These are phyloP conservation scores for Chaetomium olivaceum DNA, from an alignment of 2,329 filamentous ascomycete species.

Conservation along the genomic window DNA sequence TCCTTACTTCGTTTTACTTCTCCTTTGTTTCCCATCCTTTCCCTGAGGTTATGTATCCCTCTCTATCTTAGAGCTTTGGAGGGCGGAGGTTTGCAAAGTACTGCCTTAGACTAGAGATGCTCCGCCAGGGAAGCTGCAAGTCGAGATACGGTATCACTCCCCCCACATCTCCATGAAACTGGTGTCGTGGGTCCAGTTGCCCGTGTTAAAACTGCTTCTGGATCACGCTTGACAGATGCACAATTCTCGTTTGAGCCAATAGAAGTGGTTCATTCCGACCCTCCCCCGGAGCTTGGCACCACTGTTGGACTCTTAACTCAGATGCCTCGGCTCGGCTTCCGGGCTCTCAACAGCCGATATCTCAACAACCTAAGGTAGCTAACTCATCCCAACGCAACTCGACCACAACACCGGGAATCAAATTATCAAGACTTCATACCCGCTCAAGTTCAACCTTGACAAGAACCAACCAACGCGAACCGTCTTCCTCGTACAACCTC, in stretches of 20 bases:
- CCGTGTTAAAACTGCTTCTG: not conserved
- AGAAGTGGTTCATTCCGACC: not conserved
- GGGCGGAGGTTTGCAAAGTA: too few relatives aligned
- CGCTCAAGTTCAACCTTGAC: not conserved
- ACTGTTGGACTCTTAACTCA: not conserved
- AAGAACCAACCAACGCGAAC: not conserved
- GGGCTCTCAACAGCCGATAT: not conserved
- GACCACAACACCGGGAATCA: not conserved
- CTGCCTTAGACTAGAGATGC: too few relatives aligned
- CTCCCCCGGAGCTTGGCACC: conserved; percentile 7
- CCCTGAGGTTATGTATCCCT: too few relatives aligned
- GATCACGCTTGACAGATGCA: not conserved
- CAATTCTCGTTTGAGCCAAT: not conserved
- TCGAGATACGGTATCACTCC: too few relatives aligned
- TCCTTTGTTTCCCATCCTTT: too few relatives aligned
- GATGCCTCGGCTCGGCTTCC: conserved; percentile 11
- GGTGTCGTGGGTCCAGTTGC: not conserved
- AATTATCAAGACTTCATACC: not conserved
- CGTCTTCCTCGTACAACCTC: not conserved
- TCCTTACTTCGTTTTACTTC: too few relatives aligned
- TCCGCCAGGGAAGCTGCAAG: too few relatives aligned
- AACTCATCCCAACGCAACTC: not conserved
- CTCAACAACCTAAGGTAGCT: not conserved
- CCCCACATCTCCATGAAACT: not conserved
- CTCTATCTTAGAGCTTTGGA: too few relatives aligned